Evolutionary conservation across 2,329 filamentous ascomycete species (phyloP).

Genomic region (Colletotrichum neosansevieriae): DNA sequence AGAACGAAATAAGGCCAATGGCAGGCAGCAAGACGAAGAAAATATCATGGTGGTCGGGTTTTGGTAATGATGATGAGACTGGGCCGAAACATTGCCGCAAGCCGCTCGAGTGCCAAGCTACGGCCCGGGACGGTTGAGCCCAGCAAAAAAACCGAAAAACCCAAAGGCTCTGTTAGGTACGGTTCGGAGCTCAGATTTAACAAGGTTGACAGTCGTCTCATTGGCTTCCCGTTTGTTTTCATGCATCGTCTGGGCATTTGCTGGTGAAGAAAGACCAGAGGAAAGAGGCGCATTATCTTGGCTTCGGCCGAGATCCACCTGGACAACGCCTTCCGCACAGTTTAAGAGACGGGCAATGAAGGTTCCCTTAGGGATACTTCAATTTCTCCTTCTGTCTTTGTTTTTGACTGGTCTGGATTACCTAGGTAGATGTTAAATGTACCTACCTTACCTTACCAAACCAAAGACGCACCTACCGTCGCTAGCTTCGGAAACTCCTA

Average conservation of each 20-base stretch:
- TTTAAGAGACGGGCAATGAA: neutral
- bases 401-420: conserved; percentile 13
- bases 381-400: conserved; percentile 6
- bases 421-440: neutral
- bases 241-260: neutral
- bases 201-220: neutral
- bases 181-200: neutral
- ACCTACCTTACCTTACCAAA: no score
- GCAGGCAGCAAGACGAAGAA: conserved; percentile 22
- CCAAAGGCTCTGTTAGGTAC: no score
- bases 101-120: conserved; percentile 14
- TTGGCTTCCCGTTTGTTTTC: neutral
- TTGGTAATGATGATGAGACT: conserved; percentile 4
- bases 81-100: conserved; percentile 33
- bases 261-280: neutral
- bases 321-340: conserved; percentile 5
- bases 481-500: conserved; percentile 8
- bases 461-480: neutral
- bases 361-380: neutral
- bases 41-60: conserved; percentile 1
- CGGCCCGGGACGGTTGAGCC: conserved; percentile 19
- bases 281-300: neutral
- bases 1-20: neutral
- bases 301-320: conserved; percentile 8
- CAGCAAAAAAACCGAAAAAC: no score